These are phyloP conservation scores for Paramecium tetraurelia DNA, from an alignment of 73 alveolate genomes.

Conservation along the genomic window DNA sequence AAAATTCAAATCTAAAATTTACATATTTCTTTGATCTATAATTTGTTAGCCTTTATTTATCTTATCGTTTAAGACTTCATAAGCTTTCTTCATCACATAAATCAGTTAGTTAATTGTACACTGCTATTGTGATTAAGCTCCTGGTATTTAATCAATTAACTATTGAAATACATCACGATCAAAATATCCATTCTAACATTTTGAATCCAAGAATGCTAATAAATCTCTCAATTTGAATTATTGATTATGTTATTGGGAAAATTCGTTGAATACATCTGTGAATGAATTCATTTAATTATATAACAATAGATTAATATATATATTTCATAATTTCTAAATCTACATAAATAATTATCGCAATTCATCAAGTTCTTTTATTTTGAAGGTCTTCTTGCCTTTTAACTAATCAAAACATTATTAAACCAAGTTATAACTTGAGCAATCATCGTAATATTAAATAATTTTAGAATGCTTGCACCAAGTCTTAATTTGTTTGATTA, in stretches of 20 bases:
- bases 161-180: constrained; percentile 45
- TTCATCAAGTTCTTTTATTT: not conserved
- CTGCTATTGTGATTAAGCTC: not conserved
- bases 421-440: not conserved
- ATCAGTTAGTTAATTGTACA: not conserved
- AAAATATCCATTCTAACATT: constrained; percentile 6
- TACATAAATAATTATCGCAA: not conserved
- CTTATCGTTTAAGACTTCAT: constrained; percentile 6
- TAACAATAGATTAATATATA: not conserved
- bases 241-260: constrained; percentile 18
- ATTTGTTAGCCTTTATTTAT: not conserved
- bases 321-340: not conserved
- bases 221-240: not conserved
- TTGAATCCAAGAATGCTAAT: not conserved
- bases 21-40: not conserved
- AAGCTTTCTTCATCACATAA: constrained; percentile 9
- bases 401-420: not conserved
- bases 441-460: not conserved
- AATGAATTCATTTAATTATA: not conserved
- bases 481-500: not conserved
- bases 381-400: not conserved
- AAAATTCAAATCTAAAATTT: not conserved
- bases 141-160: constrained; percentile 1
- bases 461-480: not conserved
- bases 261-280: constrained; percentile 1